These are phyloP conservation scores for Botrytis elliptica DNA, from an alignment of 2,329 filamentous ascomycete genomes.

Conservation along the genomic window DNA sequence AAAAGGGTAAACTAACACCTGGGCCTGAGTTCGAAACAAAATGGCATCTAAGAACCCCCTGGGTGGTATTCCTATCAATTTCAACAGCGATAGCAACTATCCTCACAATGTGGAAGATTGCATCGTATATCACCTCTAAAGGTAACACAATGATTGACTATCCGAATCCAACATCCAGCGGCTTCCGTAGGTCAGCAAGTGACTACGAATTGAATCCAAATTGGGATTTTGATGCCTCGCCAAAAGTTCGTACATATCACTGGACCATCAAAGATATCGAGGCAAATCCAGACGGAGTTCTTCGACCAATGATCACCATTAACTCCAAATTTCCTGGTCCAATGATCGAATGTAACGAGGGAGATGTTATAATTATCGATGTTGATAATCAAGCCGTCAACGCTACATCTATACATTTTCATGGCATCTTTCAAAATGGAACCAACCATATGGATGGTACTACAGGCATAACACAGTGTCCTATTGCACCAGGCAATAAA, in stretches of 20 bases:
- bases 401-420: conserved; percentile 67
- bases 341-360: conserved; percentile 69
- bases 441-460: conserved; percentile 75
- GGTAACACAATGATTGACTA: conserved; percentile 15
- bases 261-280: conserved; percentile 60
- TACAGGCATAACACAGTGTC: conserved; percentile 59
- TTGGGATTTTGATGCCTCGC: conserved; percentile 55
- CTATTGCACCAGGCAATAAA: conserved; percentile 59
- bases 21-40: conserved; percentile 31
- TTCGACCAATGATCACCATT: conserved; percentile 63
- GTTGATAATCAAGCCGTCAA: conserved; percentile 67
- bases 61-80: conserved; percentile 32
- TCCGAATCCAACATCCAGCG: conserved; percentile 22
- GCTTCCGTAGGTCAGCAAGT: conserved; percentile 39
- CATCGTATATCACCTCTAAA: conserved; percentile 31
- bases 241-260: conserved; percentile 54
- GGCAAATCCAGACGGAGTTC: conserved; percentile 60
- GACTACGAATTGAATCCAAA: conserved; percentile 57
- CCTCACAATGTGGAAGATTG: conserved; percentile 29
- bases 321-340: conserved; percentile 75
- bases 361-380: conserved; percentile 68
- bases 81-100: conserved; percentile 29
- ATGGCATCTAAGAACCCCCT: conserved; percentile 37
- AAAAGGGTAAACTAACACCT: conserved; percentile 20
- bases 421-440: conserved; percentile 75